Evolutionary conservation across 345 rosid genomes (phyloP).

Genomic region (Eutrema heterophyllum): DNA sequence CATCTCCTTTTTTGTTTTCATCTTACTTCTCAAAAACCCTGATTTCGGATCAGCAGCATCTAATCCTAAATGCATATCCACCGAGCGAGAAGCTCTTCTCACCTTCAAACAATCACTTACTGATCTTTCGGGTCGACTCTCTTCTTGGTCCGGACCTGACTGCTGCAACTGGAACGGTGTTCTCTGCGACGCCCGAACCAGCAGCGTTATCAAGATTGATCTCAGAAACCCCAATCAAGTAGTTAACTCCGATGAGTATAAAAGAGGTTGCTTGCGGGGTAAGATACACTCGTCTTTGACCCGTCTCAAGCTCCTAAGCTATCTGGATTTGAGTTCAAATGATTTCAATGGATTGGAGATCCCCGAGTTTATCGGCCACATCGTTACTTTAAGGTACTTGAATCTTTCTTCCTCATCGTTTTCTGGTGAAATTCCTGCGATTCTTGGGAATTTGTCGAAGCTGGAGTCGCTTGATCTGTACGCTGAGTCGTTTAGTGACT

Average conservation of each 20-base stretch:
- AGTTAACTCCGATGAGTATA: constrained; percentile 15
- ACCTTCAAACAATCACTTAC: constrained; percentile 32
- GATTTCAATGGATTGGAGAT: constrained; percentile 31
- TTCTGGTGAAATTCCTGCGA: constrained; percentile 31
- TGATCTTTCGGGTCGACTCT: constrained; percentile 37
- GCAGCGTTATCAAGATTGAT: constrained; percentile 33
- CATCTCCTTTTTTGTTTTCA: neutral
- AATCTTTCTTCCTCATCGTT: constrained; percentile 38
- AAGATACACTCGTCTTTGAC: constrained; percentile 37
- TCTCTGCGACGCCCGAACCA: constrained; percentile 27
- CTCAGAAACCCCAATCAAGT: constrained; percentile 30
- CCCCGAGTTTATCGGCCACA: constrained; percentile 34
- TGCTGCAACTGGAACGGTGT: constrained; percentile 50
- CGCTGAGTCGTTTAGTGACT: constrained; percentile 35
- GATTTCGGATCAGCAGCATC: constrained; percentile 1
- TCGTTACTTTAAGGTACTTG: constrained; percentile 30
- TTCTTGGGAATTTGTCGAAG: constrained; percentile 38
- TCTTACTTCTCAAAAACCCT: neutral
- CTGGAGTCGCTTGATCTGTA: constrained; percentile 40
- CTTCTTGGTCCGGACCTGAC: constrained; percentile 45
- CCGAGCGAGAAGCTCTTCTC: constrained; percentile 43
- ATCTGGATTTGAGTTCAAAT: constrained; percentile 39
- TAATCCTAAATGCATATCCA: constrained; percentile 18
- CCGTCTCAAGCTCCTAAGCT: constrained; percentile 32
- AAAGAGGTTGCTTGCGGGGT: constrained; percentile 33